Evolutionary conservation across 202 grass and related monocot genomes (phyloP), one percentile per base, ranked within the genome.

Genomic region (Panicum hallii): DNA sequence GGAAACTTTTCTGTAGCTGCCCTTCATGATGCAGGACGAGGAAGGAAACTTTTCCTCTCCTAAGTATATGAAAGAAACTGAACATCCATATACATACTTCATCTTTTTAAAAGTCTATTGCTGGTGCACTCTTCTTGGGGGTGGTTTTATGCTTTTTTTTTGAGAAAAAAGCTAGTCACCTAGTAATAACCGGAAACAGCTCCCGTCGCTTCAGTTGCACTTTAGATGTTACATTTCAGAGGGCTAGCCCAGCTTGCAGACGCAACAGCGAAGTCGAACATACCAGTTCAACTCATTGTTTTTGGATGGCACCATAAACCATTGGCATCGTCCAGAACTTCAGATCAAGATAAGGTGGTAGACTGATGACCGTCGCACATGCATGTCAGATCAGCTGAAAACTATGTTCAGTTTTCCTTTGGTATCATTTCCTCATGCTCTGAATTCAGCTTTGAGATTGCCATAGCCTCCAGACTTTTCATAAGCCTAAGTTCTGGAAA

Each of bases 301-400:
- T 57, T 22, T 60, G 38, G 22, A 34, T 71, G 57, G 5, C 38
- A 71, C 41, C 22, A 45, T 57, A 48, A 41, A 44, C 0, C 42
- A 72, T 79, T 72, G 55, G 64, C 68, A 80, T 47, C 5, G 11
- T 75, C 61, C 23, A 65, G 15, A 81, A 70, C 14, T 60, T 14
- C 3, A 75, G 19, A 9, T 72, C 5, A 63, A 60, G 61, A 19
- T 75, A 30, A 38, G 41, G 28, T 45, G 26, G 49, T 67, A 40
- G 48, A 61, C 11, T 30, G 47, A 63, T 58, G 48, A 28, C 74
- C 41, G 15, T 22, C 9, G 44, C 63, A 77, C n/a, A 28, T 57
- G 23, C 20, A 26, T 72, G 17, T 14, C 41, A 49, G 57, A 12
- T 14, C 41, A 49, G 57, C 14, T 7, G 20, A 79, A 72, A 74